A percentile compares a stretch with the other conserved stretches of the same genome.
Evolutionary conservation across 345 rosid species (phyloP).

Genomic region (Euphorbia pulcherrima): DNA sequence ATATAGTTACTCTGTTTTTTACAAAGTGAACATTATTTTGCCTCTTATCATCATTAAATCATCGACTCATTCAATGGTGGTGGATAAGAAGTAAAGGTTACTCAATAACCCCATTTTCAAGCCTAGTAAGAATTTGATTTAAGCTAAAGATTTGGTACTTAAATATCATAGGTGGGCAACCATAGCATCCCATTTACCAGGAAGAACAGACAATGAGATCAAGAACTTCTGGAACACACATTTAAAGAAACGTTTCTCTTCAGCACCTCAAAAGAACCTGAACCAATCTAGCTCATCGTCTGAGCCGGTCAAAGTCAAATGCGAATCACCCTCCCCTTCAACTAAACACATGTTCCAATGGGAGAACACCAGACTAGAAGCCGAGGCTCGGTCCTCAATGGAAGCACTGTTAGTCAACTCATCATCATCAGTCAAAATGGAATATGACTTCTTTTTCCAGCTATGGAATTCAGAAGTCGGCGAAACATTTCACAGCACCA

Average conservation of each 20-base stretch:
- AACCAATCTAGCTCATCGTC: slow-evolving; percentile 9
- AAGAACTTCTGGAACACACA: slow-evolving; percentile 40
- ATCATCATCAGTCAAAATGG: slow-evolving; percentile 12
- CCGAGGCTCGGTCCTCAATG: slow-evolving; percentile 28
- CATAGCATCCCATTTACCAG: slow-evolving; percentile 39
- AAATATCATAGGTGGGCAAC: slow-evolving; percentile 36
- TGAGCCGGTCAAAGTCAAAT: slow-evolving; percentile 6
- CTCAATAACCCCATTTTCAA: too few relatives aligned
- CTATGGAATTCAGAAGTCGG: slow-evolving; percentile 40
- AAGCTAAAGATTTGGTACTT: neutral
- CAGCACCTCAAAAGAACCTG: neutral
- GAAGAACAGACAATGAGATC: slow-evolving; percentile 42
- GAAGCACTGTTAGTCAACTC: slow-evolving; percentile 13
- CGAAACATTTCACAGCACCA: slow-evolving; percentile 22
- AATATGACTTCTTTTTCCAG: slow-evolving; percentile 25
- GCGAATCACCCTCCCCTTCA: slow-evolving; percentile 6
- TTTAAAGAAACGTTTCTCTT: slow-evolving; percentile 27
- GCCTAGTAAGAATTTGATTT: neutral
- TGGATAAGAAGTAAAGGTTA: neutral
- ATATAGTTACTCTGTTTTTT: too few relatives aligned
- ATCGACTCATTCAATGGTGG: neutral
- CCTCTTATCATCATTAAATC: too few relatives aligned
- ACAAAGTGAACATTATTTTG: too few relatives aligned
- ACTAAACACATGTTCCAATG: slow-evolving; percentile 25
- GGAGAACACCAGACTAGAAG: slow-evolving; percentile 29